Percentiles rank a stretch among this genome's conserved stretches.
phyloP scores from a whole-genome alignment of 2,329 filamentous ascomycete genomes.

The Neopestalotiopsis sp. region DNA sequence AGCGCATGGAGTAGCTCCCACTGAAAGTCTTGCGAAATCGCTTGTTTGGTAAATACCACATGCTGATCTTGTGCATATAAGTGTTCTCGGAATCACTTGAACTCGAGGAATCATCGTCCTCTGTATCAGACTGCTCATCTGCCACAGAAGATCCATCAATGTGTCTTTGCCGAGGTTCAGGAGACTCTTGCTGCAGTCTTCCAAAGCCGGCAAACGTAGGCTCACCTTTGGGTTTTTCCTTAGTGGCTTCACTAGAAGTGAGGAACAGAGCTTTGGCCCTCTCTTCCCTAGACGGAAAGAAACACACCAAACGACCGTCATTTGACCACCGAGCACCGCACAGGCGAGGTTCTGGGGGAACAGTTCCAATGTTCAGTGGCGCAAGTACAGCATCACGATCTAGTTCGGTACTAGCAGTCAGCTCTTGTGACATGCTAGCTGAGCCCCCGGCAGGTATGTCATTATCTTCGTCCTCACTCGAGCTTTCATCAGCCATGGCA shows the following conservation, averaged over 20 bases:
- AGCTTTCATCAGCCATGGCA: slow-evolving; percentile 74
- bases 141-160: slow-evolving; percentile 57
- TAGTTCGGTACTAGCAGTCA: slow-evolving; percentile 58
- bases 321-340: slow-evolving; percentile 68
- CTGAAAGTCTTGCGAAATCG: slow-evolving; percentile 62
- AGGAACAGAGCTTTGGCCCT: slow-evolving; percentile 58
- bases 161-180: slow-evolving; percentile 50
- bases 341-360: slow-evolving; percentile 60
- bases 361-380: slow-evolving; percentile 57
- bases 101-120: slow-evolving; percentile 55
- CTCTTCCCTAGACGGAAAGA: slow-evolving; percentile 73
- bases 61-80: slow-evolving; percentile 62
- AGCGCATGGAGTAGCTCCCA: slow-evolving; percentile 62
- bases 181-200: slow-evolving; percentile 57
- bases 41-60: slow-evolving; percentile 61
- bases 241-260: slow-evolving; percentile 49
- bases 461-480: slow-evolving; percentile 79
- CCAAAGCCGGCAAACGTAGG: slow-evolving; percentile 65
- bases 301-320: slow-evolving; percentile 68
- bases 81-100: slow-evolving; percentile 68
- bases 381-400: slow-evolving; percentile 54
- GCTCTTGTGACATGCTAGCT: slow-evolving; percentile 67
- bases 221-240: slow-evolving; percentile 57
- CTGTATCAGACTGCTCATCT: slow-evolving; percentile 58
- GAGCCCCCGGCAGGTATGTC: slow-evolving; percentile 58